Percentiles rank a stretch among this genome's conserved stretches.
These are phyloP conservation scores for Cicer pinnatifidum DNA, from an alignment of 306 rosid genomes.

Conservation along the genomic window DNA sequence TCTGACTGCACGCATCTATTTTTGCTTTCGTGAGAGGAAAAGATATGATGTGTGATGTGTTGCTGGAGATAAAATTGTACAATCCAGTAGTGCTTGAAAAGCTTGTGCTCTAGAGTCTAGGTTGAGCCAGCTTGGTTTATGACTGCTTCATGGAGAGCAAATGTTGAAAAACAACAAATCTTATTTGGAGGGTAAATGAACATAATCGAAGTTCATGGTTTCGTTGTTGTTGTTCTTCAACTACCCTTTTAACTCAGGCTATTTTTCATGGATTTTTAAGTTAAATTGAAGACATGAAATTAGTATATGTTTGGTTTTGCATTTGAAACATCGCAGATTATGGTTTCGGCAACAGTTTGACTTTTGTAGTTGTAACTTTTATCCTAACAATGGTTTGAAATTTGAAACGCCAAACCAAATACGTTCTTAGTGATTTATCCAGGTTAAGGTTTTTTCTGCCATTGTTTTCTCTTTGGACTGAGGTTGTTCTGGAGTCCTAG, in stretches of 20 bases:
- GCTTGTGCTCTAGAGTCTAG: slow-evolving; percentile 19
- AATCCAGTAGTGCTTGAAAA: neutral
- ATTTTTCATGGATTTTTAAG: slow-evolving; percentile 13
- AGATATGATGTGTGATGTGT: slow-evolving; percentile 7
- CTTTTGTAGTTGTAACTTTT: neutral
- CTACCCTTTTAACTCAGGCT: slow-evolving; percentile 6
- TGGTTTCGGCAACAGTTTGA: neutral
- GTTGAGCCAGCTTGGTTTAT: slow-evolving; percentile 15
- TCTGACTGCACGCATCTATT: slow-evolving; percentile 1
- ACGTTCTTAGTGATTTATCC: neutral
- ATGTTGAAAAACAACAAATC: neutral
- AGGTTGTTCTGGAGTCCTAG: slow-evolving; percentile 32
- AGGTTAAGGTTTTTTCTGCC: neutral
- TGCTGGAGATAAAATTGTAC: slow-evolving; percentile 7
- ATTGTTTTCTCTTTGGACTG: slow-evolving; percentile 23
- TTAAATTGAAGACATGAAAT: neutral
- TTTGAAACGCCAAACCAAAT: neutral
- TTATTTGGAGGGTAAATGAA: neutral
- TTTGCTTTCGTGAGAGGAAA: neutral
- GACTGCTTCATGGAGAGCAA: neutral
- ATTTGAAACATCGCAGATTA: neutral
- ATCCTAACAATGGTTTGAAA: neutral
- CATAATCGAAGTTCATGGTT: slow-evolving; percentile 16
- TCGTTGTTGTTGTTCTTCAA: slow-evolving; percentile 27
- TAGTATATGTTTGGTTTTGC: slow-evolving; percentile 7